Evolutionary conservation across 805 yeast genomes (phyloP).

Genomic region (Candida parachauliodes): DNA sequence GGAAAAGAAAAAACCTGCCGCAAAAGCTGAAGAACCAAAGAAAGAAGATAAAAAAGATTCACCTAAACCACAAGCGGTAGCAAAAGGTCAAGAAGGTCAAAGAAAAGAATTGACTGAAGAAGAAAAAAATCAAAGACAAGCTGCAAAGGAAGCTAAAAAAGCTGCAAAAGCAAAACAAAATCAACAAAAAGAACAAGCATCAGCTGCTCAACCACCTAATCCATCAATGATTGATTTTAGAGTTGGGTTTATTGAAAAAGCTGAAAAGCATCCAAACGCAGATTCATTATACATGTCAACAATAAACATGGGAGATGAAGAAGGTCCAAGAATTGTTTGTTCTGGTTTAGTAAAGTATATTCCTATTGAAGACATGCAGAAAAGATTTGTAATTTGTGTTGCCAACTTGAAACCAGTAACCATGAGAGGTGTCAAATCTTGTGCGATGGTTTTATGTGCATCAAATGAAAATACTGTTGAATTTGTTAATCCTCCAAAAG

Average conservation of each 20-base stretch:
- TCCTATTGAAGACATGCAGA: constrained; percentile 92
- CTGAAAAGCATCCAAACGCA: constrained; percentile 96
- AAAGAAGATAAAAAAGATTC: constrained; percentile 13
- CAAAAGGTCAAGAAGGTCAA: constrained; percentile 35
- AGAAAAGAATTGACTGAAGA: constrained; percentile 32
- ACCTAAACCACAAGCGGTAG: constrained; percentile 28
- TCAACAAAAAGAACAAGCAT: constrained; percentile 48
- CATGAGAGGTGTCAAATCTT: constrained; percentile 95
- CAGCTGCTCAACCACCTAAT: constrained; percentile 57
- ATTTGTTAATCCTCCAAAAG: constrained; percentile 92
- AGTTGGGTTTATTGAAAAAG: constrained; percentile 96
- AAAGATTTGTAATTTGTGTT: constrained; percentile 83
- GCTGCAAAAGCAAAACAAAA: constrained; percentile 51
- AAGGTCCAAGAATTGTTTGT: constrained; percentile 97
- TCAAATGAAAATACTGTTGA: constrained; percentile 75
- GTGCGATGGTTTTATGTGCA: constrained; percentile 96
- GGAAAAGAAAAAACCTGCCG: constrained; percentile 51
- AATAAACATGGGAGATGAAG: constrained; percentile 92
- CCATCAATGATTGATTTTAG: constrained; percentile 89
- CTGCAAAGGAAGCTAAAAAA: constrained; percentile 60
- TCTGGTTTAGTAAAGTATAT: constrained; percentile 90
- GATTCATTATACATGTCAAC: constrained; percentile 95
- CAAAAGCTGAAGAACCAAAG: constrained; percentile 15
- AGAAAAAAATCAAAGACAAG: constrained; percentile 60
- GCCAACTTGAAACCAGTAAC: constrained; percentile 97